Evolutionary conservation across 2,329 filamentous ascomycete species (phyloP).

Genomic region (Microascus cirrosus): DNA sequence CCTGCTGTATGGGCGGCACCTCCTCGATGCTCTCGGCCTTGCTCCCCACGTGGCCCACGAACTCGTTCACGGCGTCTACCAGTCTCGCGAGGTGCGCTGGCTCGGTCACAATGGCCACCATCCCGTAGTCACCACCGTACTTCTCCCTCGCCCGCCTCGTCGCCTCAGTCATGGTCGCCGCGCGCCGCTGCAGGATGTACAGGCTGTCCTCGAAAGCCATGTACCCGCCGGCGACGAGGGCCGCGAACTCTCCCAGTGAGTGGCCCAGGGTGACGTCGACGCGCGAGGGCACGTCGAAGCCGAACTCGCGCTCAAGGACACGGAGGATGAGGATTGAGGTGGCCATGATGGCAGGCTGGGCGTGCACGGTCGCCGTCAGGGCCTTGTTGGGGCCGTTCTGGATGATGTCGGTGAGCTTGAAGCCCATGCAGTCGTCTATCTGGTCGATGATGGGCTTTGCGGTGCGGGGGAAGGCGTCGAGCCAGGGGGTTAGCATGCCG

Average conservation of each 20-base stretch:
- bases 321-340: slow-evolving; percentile 83
- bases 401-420: slow-evolving; percentile 68
- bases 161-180: slow-evolving; percentile 73
- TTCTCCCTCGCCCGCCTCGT: slow-evolving; percentile 53
- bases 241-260: slow-evolving; percentile 86
- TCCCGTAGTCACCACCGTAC: slow-evolving; percentile 77
- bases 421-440: slow-evolving; percentile 63
- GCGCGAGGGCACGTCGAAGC: slow-evolving; percentile 57
- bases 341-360: slow-evolving; percentile 93
- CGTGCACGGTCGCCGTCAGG: slow-evolving; percentile 74
- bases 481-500: slow-evolving; percentile 78
- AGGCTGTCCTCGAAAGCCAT: slow-evolving; percentile 69
- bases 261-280: slow-evolving; percentile 82
- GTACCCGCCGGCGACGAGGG: slow-evolving; percentile 75
- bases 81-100: slow-evolving; percentile 61
- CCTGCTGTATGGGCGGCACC: slow-evolving; percentile 69
- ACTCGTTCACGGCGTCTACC: slow-evolving; percentile 65
- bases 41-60: slow-evolving; percentile 50
- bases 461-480: slow-evolving; percentile 73
- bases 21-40: slow-evolving; percentile 59
- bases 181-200: slow-evolving; percentile 63
- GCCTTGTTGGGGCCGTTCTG: slow-evolving; percentile 64
- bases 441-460: slow-evolving; percentile 70
- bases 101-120: slow-evolving; percentile 88
- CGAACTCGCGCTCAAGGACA: slow-evolving; percentile 76